These are phyloP conservation scores for Fusarium vanettenii DNA, from an alignment of 2,329 filamentous ascomycete species.

Conservation along the genomic window DNA sequence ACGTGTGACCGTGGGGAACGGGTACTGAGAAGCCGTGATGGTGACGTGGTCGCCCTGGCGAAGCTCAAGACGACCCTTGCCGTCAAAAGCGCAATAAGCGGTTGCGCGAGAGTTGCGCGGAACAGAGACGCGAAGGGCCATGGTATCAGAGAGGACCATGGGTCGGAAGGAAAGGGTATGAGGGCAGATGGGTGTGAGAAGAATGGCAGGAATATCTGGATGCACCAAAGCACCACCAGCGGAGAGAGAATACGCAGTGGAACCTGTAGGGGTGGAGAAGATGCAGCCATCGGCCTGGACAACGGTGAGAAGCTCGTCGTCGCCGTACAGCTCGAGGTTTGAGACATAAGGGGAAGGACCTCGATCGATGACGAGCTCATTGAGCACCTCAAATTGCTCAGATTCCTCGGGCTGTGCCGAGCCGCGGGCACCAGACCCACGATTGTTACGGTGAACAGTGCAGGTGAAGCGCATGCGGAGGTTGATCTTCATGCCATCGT, in stretches of 20 bases:
- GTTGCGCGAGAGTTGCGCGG: slow-evolving; percentile 88
- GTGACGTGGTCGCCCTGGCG: slow-evolving; percentile 95
- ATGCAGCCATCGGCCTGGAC: slow-evolving; percentile 98
- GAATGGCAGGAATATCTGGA: slow-evolving; percentile 95
- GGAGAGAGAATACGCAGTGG: slow-evolving; percentile 95
- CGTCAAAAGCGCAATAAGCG: slow-evolving; percentile 97
- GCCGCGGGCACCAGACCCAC: slow-evolving; percentile 43
- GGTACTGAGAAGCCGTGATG: slow-evolving; percentile 94
- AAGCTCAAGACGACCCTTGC: slow-evolving; percentile 94
- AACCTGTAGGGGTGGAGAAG: slow-evolving; percentile 94
- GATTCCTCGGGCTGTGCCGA: slow-evolving; percentile 82
- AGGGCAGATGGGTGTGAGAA: slow-evolving; percentile 96
- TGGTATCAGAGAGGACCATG: slow-evolving; percentile 96
- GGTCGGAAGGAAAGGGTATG: slow-evolving; percentile 97
- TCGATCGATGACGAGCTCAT: slow-evolving; percentile 97
- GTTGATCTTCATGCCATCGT: slow-evolving; percentile 95
- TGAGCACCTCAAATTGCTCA: slow-evolving; percentile 97
- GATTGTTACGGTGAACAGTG: slow-evolving; percentile 86
- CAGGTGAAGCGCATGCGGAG: slow-evolving; percentile 99
- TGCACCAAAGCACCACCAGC: slow-evolving; percentile 96
- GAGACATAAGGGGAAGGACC: slow-evolving; percentile 97
- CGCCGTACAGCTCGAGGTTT: slow-evolving; percentile 94
- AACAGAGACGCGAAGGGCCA: slow-evolving; percentile 89
- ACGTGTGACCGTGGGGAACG: slow-evolving; percentile 94
- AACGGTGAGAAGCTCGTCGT: slow-evolving; percentile 93